These are phyloP conservation scores for Crataegus laevigata DNA, from an alignment of 306 rosid species.

Conservation along the genomic window DNA sequence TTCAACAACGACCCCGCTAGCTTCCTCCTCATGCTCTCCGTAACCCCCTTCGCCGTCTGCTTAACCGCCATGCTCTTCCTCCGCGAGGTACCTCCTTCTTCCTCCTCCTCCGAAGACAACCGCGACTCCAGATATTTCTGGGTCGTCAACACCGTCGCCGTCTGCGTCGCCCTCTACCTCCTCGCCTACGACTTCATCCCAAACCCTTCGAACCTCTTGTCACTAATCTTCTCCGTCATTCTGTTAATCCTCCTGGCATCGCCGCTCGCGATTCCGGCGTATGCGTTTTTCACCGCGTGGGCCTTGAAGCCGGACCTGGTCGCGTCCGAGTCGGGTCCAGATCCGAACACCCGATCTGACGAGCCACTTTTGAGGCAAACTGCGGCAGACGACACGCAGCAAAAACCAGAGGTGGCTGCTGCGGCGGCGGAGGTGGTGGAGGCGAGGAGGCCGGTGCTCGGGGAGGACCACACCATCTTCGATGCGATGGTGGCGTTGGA, in stretches of 20 bases:
- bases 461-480: conserved; percentile 75
- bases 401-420: background rate
- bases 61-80: conserved; percentile 67
- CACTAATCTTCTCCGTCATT: conserved; percentile 33
- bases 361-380: conserved; percentile 37
- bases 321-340: conserved; percentile 9
- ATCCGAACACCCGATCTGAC: conserved; percentile 25
- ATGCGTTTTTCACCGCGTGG: conserved; percentile 26
- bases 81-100: conserved; percentile 47
- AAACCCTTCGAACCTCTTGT: conserved; percentile 27
- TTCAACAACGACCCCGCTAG: conserved; percentile 50
- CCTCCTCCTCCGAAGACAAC: conserved; percentile 22
- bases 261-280: conserved; percentile 52
- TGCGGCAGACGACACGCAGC: background rate
- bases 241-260: conserved; percentile 51
- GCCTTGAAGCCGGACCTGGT: background rate
- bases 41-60: conserved; percentile 67
- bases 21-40: conserved; percentile 63
- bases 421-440: background rate
- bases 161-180: conserved; percentile 56
- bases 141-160: conserved; percentile 54
- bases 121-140: conserved; percentile 56
- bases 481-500: conserved; percentile 55
- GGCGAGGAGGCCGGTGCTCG: conserved; percentile 36
- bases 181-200: conserved; percentile 48